These are phyloP conservation scores for Actinidia arguta DNA, from an alignment of 179 eudicot species.

Conservation along the genomic window DNA sequence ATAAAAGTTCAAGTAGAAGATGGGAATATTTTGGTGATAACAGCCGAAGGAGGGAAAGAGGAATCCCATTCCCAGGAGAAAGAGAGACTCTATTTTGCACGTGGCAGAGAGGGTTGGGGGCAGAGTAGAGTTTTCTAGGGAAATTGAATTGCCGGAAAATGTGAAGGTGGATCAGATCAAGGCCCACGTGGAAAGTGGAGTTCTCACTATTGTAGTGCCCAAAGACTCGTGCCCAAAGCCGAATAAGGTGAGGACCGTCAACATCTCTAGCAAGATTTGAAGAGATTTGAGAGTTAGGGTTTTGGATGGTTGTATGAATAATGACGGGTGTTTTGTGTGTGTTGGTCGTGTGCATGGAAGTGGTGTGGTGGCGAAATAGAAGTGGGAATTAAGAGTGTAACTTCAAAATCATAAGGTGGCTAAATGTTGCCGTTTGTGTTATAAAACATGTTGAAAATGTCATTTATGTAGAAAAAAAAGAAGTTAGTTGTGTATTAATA, in stretches of 20 bases:
- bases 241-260: slow-evolving; percentile 62
- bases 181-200: slow-evolving; percentile 79
- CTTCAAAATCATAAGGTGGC: no score
- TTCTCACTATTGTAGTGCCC: slow-evolving; percentile 69
- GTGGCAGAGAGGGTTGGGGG: slow-evolving; percentile 60
- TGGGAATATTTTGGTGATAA: slow-evolving; percentile 66
- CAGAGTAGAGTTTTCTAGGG: slow-evolving; percentile 49
- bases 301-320: no score
- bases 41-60: slow-evolving; percentile 54
- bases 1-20: slow-evolving; percentile 84
- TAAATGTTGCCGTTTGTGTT: no score
- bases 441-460: no score
- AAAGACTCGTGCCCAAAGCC: slow-evolving; percentile 63
- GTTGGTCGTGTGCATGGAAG: no score
- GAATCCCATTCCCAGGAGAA: slow-evolving; percentile 31
- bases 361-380: no score
- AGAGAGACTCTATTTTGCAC: slow-evolving; percentile 64
- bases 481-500: no score
- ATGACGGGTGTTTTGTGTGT: no score
- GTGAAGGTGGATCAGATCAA: slow-evolving; percentile 79
- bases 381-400: no score
- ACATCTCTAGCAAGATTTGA: slow-evolving; percentile 59
- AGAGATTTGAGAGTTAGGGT: no score
- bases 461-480: no score
- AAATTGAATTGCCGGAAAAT: slow-evolving; percentile 74